Base-by-base conservation (phyloP, 495 filamentous ascomycete genomes). In the Darksidea phi region DNA sequence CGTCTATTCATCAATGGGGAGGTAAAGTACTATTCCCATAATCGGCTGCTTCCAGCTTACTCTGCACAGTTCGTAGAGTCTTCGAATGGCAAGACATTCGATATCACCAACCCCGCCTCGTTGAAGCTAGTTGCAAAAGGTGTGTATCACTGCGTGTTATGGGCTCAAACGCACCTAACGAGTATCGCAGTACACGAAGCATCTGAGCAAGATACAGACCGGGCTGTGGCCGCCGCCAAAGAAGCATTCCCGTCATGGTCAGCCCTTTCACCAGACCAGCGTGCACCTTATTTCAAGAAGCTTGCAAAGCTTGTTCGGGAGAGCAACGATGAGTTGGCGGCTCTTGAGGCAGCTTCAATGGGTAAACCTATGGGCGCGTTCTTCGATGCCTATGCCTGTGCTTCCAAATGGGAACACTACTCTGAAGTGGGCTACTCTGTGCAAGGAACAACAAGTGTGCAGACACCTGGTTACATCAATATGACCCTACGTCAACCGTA, bases 201-300 rank as follows among this genome's bases (percentile, higher is more conserved):
- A 12, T 77, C 66, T 13, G 72, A 71, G 34, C 68, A 77, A 4
- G 83, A 88, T 62, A 76, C 80, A 61, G 78, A 87, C 69, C 69
- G 65, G 1, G 84, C 84, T 13, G 82, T 87, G 1, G 77, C 77
- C 3, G 79, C 84, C 13, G 86, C 85, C 25, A 79, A 81, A 56
- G 76, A 76, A 4, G 83, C 85, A 7, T 82, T 84, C 59, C 81
- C 80, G 18, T 71, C 76, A 18, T 87, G 85, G 84, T 77, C 75
- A 1, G 74, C 72, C 6, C 72, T 82, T 17, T 72, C 73, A 5
- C 77, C 79, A 0, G 25, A 71, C 5, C 68, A 76, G 45, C 74
- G 82, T 15, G 78, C 72, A 7, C 61, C 56, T 0, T 76, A 75
- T 66, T 61, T 88, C 45, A 76, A 76, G 61, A 81, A 81, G 57